A percentile compares a stretch with the other conserved stretches of the same genome.
phyloP scores from a whole-genome alignment of 2,329 filamentous ascomycete genomes.

The Sporothrix globosa region DNA sequence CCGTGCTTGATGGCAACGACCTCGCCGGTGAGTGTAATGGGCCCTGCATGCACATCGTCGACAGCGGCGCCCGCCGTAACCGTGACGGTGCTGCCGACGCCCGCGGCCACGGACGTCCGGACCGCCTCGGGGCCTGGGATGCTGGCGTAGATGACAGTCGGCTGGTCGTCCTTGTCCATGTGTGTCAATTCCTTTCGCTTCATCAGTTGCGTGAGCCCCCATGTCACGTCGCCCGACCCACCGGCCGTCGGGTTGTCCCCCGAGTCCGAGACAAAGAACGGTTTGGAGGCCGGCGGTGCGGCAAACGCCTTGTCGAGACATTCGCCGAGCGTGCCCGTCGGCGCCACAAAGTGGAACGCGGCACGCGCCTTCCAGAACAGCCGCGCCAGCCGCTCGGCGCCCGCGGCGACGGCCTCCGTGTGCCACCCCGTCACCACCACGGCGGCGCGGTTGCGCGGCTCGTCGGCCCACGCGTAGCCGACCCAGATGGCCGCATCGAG shows the following conservation, averaged over 20 bases:
- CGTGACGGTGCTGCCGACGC: constrained; percentile 52
- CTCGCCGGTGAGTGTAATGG: constrained; percentile 54
- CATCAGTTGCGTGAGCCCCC: constrained; percentile 53
- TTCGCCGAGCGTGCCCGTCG: constrained; percentile 51
- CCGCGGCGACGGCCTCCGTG: constrained; percentile 43
- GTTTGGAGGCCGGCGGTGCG: constrained; percentile 44
- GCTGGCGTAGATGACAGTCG: constrained; percentile 57
- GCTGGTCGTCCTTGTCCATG: constrained; percentile 35
- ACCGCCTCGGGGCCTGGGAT: constrained; percentile 54
- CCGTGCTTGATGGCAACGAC: constrained; percentile 56
- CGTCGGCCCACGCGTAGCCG: constrained; percentile 60
- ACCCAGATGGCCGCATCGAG: constrained; percentile 60
- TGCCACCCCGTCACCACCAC: constrained; percentile 59
- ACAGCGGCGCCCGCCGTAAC: constrained; percentile 57
- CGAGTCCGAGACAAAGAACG: constrained; percentile 60
- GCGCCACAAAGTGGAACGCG: constrained; percentile 57
- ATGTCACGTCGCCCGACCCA: constrained; percentile 58
- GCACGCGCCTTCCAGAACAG: constrained; percentile 53
- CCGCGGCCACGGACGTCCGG: constrained; percentile 48
- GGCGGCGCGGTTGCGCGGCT: constrained; percentile 55
- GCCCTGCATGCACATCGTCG: constrained; percentile 53
- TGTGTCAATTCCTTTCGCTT: constrained; percentile 48
- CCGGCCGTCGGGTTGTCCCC: constrained; percentile 61
- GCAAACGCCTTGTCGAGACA: constrained; percentile 53
- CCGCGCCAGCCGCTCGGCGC: constrained; percentile 51